A percentile compares a stretch with the other conserved stretches of the same genome.
Conservation (phyloP, 179 eudicot species). For the Spinacia oleracea region DNA sequence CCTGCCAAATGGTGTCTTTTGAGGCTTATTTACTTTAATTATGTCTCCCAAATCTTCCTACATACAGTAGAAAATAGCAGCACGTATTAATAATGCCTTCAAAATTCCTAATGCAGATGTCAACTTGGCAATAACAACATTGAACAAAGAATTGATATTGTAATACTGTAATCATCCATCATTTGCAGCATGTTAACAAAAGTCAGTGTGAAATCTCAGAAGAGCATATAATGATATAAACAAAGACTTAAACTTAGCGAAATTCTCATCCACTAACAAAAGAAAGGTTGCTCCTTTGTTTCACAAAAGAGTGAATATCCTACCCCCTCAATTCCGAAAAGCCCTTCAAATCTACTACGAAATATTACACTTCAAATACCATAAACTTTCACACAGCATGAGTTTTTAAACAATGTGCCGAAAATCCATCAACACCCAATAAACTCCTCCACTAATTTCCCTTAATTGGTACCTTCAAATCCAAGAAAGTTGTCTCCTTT, state of each 20-base stretch:
- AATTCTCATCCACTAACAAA: not conserved
- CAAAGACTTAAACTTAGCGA: not conserved
- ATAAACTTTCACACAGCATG: not conserved
- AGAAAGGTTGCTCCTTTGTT: not conserved
- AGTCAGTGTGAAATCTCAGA: not conserved
- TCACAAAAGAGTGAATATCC: not conserved
- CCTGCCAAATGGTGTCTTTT: slow-evolving; percentile 76
- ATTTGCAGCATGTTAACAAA: not conserved
- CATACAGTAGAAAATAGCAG: slow-evolving; percentile 30
- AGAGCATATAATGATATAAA: slow-evolving; percentile 8
- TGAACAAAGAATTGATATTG: not conserved
- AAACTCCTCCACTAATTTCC: not conserved
- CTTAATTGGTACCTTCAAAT: not conserved
- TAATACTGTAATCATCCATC: not conserved
- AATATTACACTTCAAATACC: not conserved
- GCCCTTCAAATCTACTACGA: not conserved
- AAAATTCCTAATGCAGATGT: not conserved
- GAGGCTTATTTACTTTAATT: slow-evolving; percentile 72
- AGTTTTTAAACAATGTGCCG: not conserved
- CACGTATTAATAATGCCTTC: slow-evolving; percentile 3
- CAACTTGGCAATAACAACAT: not conserved
- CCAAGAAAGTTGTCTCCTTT: slow-evolving; percentile 4
- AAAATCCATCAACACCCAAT: not conserved
- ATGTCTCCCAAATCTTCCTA: slow-evolving; percentile 68
- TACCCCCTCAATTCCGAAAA: not conserved